A percentile compares a stretch with the other conserved stretches of the same genome.
These are phyloP conservation scores for Dendrobium chrysotoxum DNA, from an alignment of 106 monocot genomes.

Conservation along the genomic window DNA sequence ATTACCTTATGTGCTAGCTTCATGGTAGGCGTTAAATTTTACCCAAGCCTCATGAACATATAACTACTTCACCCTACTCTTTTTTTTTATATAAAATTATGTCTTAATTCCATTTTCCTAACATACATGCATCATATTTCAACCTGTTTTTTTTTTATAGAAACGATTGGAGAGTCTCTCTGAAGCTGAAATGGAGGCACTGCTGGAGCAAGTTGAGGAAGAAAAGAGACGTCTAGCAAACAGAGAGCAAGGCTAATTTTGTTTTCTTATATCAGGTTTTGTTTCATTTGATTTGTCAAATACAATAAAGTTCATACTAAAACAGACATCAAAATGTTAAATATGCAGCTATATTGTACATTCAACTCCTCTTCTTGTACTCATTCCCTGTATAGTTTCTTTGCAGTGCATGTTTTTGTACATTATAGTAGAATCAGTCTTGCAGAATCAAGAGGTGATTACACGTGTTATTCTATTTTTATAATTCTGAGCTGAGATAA, in stretches of 20 bases:
- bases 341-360: not conserved
- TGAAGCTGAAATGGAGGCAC: conserved; percentile 67
- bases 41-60: too few species aligned
- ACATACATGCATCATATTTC: too few species aligned
- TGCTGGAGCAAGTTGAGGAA: conserved; percentile 92
- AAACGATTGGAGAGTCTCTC: conserved; percentile 76
- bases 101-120: too few species aligned
- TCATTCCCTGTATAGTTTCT: not conserved
- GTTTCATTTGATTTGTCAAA: not conserved
- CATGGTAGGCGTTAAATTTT: too few species aligned
- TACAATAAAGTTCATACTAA: not conserved
- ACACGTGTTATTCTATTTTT: too few species aligned
- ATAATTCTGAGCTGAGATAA: too few species aligned
- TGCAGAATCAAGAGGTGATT: too few species aligned
- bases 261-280: not conserved
- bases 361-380: not conserved
- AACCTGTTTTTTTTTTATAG: conserved; percentile 21
- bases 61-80: too few species aligned
- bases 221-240: conserved; percentile 49
- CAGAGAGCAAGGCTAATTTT: conserved; percentile 2
- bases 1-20: too few species aligned
- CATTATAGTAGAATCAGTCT: too few species aligned
- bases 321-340: not conserved
- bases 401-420: not conserved
- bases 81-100: too few species aligned